Evolutionary conservation across 192 early-diverging fungal genomes (phyloP).

Genomic region (Backusella circina): DNA sequence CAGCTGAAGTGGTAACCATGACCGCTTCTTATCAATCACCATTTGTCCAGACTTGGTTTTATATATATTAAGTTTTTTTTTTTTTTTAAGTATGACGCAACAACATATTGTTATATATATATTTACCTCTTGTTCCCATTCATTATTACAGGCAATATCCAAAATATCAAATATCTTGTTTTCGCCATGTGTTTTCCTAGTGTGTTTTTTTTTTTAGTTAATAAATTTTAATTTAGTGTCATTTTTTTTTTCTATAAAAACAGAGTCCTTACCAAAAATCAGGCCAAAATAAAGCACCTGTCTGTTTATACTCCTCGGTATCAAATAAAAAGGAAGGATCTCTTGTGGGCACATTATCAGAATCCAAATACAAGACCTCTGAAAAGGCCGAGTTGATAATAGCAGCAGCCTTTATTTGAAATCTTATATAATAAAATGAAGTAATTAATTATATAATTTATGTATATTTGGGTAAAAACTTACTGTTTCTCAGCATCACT

Average conservation of each 20-base stretch:
- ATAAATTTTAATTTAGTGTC: background rate
- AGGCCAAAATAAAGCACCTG: slow-evolving; percentile 49
- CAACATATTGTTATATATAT: background rate
- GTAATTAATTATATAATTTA: background rate
- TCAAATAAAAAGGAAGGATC: slow-evolving; percentile 43
- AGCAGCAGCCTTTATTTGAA: slow-evolving; percentile 42
- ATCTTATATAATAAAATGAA: slow-evolving; percentile 1
- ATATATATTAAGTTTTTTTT: too few species aligned
- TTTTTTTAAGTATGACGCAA: too few species aligned
- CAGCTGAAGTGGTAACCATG: slow-evolving; percentile 30
- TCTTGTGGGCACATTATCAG: slow-evolving; percentile 38
- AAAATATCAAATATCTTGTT: slow-evolving; percentile 33
- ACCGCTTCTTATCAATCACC: slow-evolving; percentile 19
- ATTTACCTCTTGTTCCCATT: slow-evolving; percentile 39
- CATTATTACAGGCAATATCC: slow-evolving; percentile 24
- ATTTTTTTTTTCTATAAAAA: background rate
- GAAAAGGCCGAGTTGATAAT: slow-evolving; percentile 38
- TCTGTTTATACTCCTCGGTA: slow-evolving; percentile 23
- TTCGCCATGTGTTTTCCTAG: slow-evolving; percentile 32
- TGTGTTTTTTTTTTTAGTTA: background rate
- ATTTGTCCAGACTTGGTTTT: slow-evolving; percentile 28
- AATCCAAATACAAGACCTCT: slow-evolving; percentile 42
- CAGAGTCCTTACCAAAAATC: slow-evolving; percentile 28
- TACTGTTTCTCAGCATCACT: slow-evolving; percentile 28
- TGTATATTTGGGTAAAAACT: slow-evolving; percentile 5